Evolutionary conservation across 2,329 filamentous ascomycete species (phyloP).

Genomic region (Phymatotrichopsis omnivora): DNA sequence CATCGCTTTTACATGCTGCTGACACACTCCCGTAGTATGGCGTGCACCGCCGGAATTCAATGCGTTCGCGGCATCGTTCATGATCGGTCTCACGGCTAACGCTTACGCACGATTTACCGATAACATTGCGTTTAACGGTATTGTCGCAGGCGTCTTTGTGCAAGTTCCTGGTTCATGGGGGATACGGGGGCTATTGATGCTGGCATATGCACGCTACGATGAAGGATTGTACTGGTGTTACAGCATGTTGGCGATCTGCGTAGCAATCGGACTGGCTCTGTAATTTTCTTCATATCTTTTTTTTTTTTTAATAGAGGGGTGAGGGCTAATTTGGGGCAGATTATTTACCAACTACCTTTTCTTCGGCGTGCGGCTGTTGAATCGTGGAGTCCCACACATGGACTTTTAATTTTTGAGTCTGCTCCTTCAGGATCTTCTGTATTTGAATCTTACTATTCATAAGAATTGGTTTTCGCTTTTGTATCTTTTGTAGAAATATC

Average conservation of each 20-base stretch:
- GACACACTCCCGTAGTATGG: constrained; percentile 2
- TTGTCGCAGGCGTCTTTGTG: constrained; percentile 17
- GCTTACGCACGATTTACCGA: constrained; percentile 10
- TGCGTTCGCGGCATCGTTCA: constrained; percentile 11
- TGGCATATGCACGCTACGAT: constrained; percentile 19
- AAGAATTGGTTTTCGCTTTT: no score
- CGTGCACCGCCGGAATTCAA: constrained; percentile 16
- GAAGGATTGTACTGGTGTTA: constrained; percentile 18
- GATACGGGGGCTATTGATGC: constrained; percentile 10
- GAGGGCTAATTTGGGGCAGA: neutral
- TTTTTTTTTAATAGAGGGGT: neutral
- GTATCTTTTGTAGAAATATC: no score
- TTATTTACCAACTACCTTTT: constrained; percentile 11
- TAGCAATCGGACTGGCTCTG: constrained; percentile 15
- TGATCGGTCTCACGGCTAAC: constrained; percentile 6
- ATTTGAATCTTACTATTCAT: no score
- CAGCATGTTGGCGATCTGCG: constrained; percentile 17
- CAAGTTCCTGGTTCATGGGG: constrained; percentile 16
- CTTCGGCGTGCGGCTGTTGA: constrained; percentile 6
- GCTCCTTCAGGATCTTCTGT: no score
- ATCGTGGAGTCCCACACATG: constrained; percentile 14
- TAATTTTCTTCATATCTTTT: neutral
- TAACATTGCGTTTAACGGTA: constrained; percentile 12
- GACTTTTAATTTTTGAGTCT: no score
- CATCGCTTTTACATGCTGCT: neutral